A percentile compares a stretch with the other conserved stretches of the same genome.
Evolutionary conservation across 108 stramenopile genomes (phyloP).

Genomic region (Conticribra weissflogii): DNA sequence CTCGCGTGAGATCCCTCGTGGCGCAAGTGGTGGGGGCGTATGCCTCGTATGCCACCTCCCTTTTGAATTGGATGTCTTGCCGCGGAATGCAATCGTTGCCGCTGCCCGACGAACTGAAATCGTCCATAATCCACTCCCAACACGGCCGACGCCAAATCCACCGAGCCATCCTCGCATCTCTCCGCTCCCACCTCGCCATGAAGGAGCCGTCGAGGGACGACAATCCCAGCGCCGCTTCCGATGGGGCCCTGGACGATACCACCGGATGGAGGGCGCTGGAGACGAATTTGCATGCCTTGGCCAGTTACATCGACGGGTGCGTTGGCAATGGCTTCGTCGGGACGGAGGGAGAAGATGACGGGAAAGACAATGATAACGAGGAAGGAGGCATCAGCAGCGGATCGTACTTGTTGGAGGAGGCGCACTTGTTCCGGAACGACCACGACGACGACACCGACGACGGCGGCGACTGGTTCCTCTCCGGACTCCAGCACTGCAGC

Average conservation of each 20-base stretch:
- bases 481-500: slow-evolving; percentile 59
- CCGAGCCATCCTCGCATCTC: slow-evolving; percentile 18
- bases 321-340: slow-evolving; percentile 33
- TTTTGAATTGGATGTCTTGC: slow-evolving; percentile 19
- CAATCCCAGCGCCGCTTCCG: slow-evolving; percentile 49
- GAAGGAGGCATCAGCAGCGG: neutral
- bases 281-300: slow-evolving; percentile 92
- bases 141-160: slow-evolving; percentile 26
- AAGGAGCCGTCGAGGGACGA: slow-evolving; percentile 14
- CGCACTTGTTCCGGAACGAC: slow-evolving; percentile 16
- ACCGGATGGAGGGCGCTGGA: slow-evolving; percentile 98
- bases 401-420: slow-evolving; percentile 39
- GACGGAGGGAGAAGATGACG: slow-evolving; percentile 32
- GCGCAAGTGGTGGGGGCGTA: slow-evolving; percentile 80
- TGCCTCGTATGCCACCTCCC: slow-evolving; percentile 53
- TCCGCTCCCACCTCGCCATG: slow-evolving; percentile 28
- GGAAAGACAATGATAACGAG: slow-evolving; percentile 15
- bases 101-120: neutral
- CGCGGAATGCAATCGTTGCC: neutral
- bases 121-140: slow-evolving; percentile 29
- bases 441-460: slow-evolving; percentile 11
- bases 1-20: slow-evolving; percentile 80
- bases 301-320: slow-evolving; percentile 77
- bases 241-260: slow-evolving; percentile 93
- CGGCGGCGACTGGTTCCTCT: slow-evolving; percentile 34